Evolutionary conservation across 352 stramenopile genomes (phyloP).

Genomic region (Phytophthora cajani): DNA sequence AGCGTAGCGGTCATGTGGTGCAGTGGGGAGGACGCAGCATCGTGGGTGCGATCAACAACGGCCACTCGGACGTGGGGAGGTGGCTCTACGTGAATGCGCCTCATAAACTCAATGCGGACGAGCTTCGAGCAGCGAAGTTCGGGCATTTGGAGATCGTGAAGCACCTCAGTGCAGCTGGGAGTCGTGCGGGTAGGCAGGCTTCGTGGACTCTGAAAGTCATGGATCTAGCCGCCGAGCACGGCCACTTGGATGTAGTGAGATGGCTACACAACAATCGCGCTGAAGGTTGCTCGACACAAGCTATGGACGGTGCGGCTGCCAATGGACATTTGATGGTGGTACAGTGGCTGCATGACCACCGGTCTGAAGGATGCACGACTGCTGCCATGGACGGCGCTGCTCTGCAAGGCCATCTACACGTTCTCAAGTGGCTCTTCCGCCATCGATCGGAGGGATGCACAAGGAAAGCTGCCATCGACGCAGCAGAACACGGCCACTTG

Average conservation of each 20-base stretch:
- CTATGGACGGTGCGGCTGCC: conserved; percentile 3
- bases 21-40: background rate
- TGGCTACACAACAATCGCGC: background rate
- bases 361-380: background rate
- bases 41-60: background rate
- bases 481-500: background rate
- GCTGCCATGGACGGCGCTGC: conserved; percentile 10
- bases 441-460: background rate
- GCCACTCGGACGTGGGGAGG: background rate
- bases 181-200: too few species aligned
- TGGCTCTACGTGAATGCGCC: background rate
- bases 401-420: conserved; percentile 7
- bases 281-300: background rate
- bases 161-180: too few species aligned
- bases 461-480: background rate
- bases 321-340: conserved; percentile 1
- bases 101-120: background rate
- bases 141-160: too few species aligned
- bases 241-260: background rate
- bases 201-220: background rate
- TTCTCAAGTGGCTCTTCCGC: background rate
- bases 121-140: background rate
- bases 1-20: background rate
- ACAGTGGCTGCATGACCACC: background rate
- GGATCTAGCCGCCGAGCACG: background rate